Evolutionary conservation across 371 early-diverging fungal species (phyloP).

Genomic region (Haplosporangium sp.): DNA sequence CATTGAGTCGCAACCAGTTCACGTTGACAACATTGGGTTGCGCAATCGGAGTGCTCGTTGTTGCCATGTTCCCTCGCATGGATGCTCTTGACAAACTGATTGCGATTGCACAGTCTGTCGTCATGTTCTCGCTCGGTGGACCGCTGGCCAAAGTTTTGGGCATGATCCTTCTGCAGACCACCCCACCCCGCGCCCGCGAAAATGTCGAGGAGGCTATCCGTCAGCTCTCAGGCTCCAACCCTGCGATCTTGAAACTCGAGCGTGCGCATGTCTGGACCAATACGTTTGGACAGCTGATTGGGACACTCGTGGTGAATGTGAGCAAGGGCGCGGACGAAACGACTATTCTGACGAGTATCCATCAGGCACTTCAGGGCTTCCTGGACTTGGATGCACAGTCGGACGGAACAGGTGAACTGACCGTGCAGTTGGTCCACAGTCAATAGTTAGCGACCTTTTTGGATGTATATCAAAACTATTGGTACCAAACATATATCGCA

Average conservation of each 20-base stretch:
- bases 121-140: constrained; percentile 60
- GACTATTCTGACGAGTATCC: constrained; percentile 59
- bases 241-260: constrained; percentile 60
- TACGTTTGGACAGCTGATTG: constrained; percentile 68
- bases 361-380: constrained; percentile 63
- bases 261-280: constrained; percentile 75
- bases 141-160: constrained; percentile 52
- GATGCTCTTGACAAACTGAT: constrained; percentile 63
- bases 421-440: constrained; percentile 55
- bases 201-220: constrained; percentile 49
- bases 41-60: constrained; percentile 40
- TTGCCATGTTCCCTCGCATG: constrained; percentile 38
- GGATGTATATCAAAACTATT: background rate
- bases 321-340: constrained; percentile 68
- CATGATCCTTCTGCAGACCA: constrained; percentile 57
- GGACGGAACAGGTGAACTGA: constrained; percentile 61
- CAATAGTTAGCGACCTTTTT: background rate
- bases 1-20: constrained; percentile 41
- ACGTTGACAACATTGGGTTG: constrained; percentile 44
- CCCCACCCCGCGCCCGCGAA: constrained; percentile 38
- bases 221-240: constrained; percentile 59
- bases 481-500: too few relatives aligned
- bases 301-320: constrained; percentile 64
- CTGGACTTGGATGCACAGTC: constrained; percentile 56
- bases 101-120: constrained; percentile 63